These are phyloP conservation scores for Leccinum barrowsii DNA, from an alignment of 768 basidiomycete genomes.

Conservation along the genomic window DNA sequence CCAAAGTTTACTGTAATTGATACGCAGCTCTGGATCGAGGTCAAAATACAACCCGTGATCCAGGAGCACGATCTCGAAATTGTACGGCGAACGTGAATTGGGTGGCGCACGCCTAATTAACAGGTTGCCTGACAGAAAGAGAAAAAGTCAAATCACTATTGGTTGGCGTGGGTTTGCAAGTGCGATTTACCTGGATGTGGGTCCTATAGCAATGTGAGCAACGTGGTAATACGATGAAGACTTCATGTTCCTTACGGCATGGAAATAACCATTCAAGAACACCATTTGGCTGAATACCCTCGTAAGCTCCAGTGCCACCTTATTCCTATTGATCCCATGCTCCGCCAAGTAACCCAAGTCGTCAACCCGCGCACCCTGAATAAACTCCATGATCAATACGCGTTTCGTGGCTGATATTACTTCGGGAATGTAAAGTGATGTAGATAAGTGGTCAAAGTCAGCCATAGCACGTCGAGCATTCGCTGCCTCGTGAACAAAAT, in stretches of 20 bases:
- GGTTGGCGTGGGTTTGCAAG: constrained; percentile 1
- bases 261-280: constrained; percentile 89
- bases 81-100: constrained; percentile 74
- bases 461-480: constrained; percentile 71
- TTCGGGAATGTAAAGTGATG: constrained; percentile 85
- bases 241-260: constrained; percentile 53
- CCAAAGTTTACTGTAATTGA: constrained; percentile 89
- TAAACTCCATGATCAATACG: constrained; percentile 93
- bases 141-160: not conserved
- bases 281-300: constrained; percentile 95
- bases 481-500: constrained; percentile 85
- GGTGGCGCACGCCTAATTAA: constrained; percentile 74
- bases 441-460: constrained; percentile 68
- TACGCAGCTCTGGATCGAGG: constrained; percentile 70
- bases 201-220: constrained; percentile 48
- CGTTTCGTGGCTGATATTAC: constrained; percentile 79
- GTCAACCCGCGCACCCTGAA: constrained; percentile 84
- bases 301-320: constrained; percentile 86
- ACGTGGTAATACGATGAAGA: not conserved
- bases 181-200: constrained; percentile 69
- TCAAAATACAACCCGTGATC: constrained; percentile 97
- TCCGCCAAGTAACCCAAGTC: constrained; percentile 79
- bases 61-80: constrained; percentile 93
- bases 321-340: constrained; percentile 87
- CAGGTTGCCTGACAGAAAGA: constrained; percentile 62